Base-by-base conservation (phyloP, 2,329 filamentous ascomycete genomes). In the Sclerotinia nivalis region DNA sequence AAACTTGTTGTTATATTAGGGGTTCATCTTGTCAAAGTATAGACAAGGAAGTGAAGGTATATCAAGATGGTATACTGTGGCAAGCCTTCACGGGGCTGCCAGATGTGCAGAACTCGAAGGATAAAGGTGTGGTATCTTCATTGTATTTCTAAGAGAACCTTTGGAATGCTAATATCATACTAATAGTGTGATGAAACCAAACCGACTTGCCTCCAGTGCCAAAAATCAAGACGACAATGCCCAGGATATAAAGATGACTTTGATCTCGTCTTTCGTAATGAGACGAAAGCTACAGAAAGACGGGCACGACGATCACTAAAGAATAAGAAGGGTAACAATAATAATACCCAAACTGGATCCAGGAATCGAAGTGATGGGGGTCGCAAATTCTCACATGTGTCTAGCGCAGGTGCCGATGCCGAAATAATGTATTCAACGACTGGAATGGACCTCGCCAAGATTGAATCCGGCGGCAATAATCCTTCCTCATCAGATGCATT, bases 201-300 rank as follows among this genome's bases (percentile, higher is more conserved):
- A 72, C 89, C 89, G 13, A 87, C 85, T 7, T 91, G 89, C 79
- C 85, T 85, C 54, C 88, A 90, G 76, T 91, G 88, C 75, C 81
- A 83, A 72, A 90, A 89, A 75, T 89, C 88, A 50, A 83, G 86
- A 70, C 84, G 88, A 52, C 82, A 85, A 73, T 91, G 89, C 76
- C 88, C 88, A 4, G 89, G 89, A 59, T 91, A 91, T 79, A 88
- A 88, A 77, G 88, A 91, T 76, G 89, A 91, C 73, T 91, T 92
- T 74, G 90, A 92, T 74, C 80, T 92, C 34, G 86, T 92, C 68
- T 91, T 92, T 75, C 87, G 90, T 69, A 90, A 92, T 77, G 89
- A 92, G 80, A 92, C 89, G 40, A 86, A 87, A 73, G 88, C 89
- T 1, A 90, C 89, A 47, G 88, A 89, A 75, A 84, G 86, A 72